phyloP scores from a whole-genome alignment of 768 basidiomycete species.

The Boletus speciosus region DNA sequence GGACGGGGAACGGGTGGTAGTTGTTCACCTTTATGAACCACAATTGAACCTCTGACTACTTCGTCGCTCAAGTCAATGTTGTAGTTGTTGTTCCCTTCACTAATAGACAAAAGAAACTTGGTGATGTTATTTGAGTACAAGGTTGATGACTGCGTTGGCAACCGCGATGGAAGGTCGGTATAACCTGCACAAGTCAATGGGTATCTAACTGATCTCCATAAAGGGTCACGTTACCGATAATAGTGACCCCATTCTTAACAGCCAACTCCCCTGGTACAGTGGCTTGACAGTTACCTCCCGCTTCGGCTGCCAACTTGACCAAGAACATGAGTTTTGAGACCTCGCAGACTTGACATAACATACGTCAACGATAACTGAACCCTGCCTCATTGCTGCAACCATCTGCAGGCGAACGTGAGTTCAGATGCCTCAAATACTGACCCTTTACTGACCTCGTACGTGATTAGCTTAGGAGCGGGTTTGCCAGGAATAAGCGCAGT shows the following conservation, averaged over 20 bases:
- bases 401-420: constrained; percentile 40
- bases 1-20: constrained; percentile 67
- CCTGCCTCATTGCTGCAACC: constrained; percentile 89
- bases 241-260: constrained; percentile 71
- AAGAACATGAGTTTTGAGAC: constrained; percentile 12
- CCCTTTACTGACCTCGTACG: constrained; percentile 45
- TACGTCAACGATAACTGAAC: constrained; percentile 80
- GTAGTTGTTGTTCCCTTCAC: constrained; percentile 57
- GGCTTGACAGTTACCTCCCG: constrained; percentile 86
- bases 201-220: constrained; percentile 1
- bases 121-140: constrained; percentile 90
- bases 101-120: constrained; percentile 82
- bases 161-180: constrained; percentile 80
- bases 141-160: constrained; percentile 87
- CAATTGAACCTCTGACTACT: constrained; percentile 77
- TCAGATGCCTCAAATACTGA: background rate
- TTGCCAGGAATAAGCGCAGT: constrained; percentile 85
- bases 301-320: constrained; percentile 61
- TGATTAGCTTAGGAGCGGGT: constrained; percentile 84
- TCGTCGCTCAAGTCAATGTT: constrained; percentile 74
- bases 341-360: constrained; percentile 6
- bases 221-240: constrained; percentile 54
- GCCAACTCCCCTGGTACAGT: constrained; percentile 74
- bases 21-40: constrained; percentile 63
- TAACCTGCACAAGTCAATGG: constrained; percentile 48